Percentiles rank a stretch among this genome's conserved stretches.
Conservation (phyloP, 148 eudicot species). For the Talinum fruticosum region DNA sequence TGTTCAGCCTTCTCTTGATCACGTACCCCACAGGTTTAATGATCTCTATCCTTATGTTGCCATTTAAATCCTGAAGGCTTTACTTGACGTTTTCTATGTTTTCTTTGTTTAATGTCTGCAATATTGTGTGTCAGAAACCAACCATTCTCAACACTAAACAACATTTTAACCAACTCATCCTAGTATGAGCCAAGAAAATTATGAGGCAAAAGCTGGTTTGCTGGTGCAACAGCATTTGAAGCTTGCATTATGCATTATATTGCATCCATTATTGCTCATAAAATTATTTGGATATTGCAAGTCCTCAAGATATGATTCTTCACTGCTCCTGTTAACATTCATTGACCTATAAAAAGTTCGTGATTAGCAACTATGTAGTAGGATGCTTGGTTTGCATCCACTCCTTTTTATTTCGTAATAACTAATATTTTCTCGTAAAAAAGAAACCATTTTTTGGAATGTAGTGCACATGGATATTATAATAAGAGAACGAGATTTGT, state of each 20-base stretch:
- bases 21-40: constrained; percentile 90
- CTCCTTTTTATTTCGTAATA: neutral
- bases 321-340: neutral
- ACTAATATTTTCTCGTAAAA: neutral
- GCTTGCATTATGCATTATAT: neutral
- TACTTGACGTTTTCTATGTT: neutral
- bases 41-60: neutral
- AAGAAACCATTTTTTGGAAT: neutral
- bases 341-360: neutral
- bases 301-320: neutral
- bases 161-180: neutral
- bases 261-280: neutral
- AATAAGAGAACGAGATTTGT: too few species aligned
- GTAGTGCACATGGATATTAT: neutral
- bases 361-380: too few species aligned
- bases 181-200: neutral
- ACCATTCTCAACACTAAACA: neutral
- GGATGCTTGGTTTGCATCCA: neutral
- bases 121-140: neutral
- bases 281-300: neutral
- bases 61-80: neutral
- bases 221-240: neutral
- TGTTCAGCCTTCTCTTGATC: constrained; percentile 93
- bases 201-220: neutral
- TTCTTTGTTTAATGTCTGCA: neutral